phyloP scores from a whole-genome alignment of 345 rosid species.

The Leavenworthia alabamica region DNA sequence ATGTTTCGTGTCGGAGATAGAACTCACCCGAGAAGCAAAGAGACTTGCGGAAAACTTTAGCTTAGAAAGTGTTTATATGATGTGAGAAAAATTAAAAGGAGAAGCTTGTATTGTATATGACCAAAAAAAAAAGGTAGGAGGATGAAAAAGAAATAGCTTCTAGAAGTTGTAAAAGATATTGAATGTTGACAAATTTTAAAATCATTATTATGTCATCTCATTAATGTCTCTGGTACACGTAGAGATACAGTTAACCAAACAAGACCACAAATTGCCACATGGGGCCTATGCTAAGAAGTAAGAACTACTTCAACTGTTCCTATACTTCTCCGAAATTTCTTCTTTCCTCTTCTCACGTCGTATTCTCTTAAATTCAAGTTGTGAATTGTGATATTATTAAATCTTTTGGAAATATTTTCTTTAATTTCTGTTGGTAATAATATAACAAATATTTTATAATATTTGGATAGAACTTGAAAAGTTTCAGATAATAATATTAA shows the following conservation, averaged over 20 bases:
- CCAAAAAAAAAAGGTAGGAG: too few relatives aligned
- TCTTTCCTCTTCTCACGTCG: constrained; percentile 3
- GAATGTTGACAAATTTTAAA: neutral
- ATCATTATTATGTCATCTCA: neutral
- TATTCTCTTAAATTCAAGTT: neutral
- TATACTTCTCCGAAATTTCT: constrained; percentile 10
- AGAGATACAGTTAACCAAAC: constrained; percentile 23
- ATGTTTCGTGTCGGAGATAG: neutral
- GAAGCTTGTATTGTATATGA: neutral
- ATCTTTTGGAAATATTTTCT: neutral
- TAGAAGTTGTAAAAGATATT: neutral
- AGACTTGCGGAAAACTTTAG: too few relatives aligned
- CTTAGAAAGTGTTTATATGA: neutral
- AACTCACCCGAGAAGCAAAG: neutral
- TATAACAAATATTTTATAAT: neutral
- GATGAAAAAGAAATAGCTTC: neutral
- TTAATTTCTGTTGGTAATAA: neutral
- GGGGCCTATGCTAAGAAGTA: neutral
- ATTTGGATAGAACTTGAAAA: neutral
- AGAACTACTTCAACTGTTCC: neutral
- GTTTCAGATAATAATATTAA: neutral
- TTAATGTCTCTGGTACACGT: constrained; percentile 19
- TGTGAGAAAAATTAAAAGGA: neutral
- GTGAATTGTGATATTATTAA: neutral
- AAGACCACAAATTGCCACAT: constrained; percentile 3